A percentile compares a stretch with the other conserved stretches of the same genome.
Evolutionary conservation across 805 yeast genomes (phyloP).

Genomic region (Myxozyma neotropica): DNA sequence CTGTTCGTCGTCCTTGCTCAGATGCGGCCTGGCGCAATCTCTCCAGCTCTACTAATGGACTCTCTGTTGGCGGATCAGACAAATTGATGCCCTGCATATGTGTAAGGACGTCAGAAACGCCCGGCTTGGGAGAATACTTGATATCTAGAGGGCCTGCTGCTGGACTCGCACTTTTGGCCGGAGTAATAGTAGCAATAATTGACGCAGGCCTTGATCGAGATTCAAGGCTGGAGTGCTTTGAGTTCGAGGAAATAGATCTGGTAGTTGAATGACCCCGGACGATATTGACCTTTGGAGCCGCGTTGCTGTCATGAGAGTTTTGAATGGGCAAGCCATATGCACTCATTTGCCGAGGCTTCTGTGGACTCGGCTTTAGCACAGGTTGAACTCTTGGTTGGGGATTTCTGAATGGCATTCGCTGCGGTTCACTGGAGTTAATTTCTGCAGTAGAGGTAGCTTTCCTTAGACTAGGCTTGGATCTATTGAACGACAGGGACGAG

Average conservation of each 20-base stretch:
- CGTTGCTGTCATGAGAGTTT: not conserved
- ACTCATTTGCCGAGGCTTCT: not conserved
- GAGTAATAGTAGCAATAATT: not conserved
- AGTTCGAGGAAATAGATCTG: not conserved
- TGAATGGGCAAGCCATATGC: slow-evolving; percentile 3
- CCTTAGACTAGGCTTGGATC: slow-evolving; percentile 7
- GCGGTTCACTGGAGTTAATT: not conserved
- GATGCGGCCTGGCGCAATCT: slow-evolving; percentile 18
- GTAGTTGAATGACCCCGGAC: not conserved
- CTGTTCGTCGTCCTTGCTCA: slow-evolving; percentile 23
- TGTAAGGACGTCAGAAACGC: not conserved
- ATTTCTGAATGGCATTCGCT: not conserved
- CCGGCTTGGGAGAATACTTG: not conserved
- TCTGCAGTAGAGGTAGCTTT: not conserved
- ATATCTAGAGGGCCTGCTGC: not conserved
- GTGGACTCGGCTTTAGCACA: not conserved
- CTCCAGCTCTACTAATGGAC: slow-evolving; percentile 7
- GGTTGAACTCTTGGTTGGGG: not conserved
- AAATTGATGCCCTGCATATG: not conserved
- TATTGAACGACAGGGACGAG: slow-evolving; percentile 15
- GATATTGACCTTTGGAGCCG: not conserved
- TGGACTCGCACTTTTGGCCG: not conserved
- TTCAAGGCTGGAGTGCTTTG: slow-evolving; percentile 1
- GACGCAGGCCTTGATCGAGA: slow-evolving; percentile 9
- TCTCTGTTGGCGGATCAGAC: slow-evolving; percentile 1